phyloP scores from a whole-genome alignment of 2,329 filamentous ascomycete genomes.

The Pezicula neosporulosa region DNA sequence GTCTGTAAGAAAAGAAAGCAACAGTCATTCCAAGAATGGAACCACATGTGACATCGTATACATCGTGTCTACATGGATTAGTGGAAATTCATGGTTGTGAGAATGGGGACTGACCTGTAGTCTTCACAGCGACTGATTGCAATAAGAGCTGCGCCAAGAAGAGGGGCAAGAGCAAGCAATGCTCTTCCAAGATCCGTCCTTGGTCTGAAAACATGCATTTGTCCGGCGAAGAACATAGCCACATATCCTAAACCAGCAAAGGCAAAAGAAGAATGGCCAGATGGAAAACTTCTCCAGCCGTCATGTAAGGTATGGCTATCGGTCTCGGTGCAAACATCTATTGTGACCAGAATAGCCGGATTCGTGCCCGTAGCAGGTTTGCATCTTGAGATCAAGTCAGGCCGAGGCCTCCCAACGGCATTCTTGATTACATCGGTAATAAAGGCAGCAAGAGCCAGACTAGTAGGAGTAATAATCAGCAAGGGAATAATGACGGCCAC shows the following conservation, averaged over 20 bases:
- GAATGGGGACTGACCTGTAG: constrained; percentile 42
- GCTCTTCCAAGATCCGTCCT: constrained; percentile 49
- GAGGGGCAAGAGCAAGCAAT: constrained; percentile 53
- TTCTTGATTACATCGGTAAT: constrained; percentile 91
- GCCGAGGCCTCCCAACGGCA: constrained; percentile 65
- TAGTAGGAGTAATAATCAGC: constrained; percentile 3
- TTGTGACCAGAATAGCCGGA: constrained; percentile 51
- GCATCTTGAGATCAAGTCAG: constrained; percentile 86
- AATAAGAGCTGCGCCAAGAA: constrained; percentile 63
- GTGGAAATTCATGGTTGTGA: background rate
- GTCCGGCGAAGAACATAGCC: constrained; percentile 65
- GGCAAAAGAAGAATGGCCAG: constrained; percentile 74
- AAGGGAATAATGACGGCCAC: background rate
- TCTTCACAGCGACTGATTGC: constrained; percentile 67
- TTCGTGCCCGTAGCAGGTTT: constrained; percentile 56
- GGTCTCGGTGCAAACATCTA: constrained; percentile 70
- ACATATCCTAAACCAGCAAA: constrained; percentile 78
- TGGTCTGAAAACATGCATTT: constrained; percentile 52
- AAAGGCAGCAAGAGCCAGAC: constrained; percentile 71
- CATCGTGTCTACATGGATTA: constrained; percentile 47
- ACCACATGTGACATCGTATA: constrained; percentile 64
- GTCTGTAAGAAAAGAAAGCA: constrained; percentile 63
- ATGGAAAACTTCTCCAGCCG: constrained; percentile 81
- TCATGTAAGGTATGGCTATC: constrained; percentile 70
- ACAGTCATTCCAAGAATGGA: constrained; percentile 56